phyloP scores from a whole-genome alignment of 352 stramenopile genomes.

The Globisporangium recalcitrans region DNA sequence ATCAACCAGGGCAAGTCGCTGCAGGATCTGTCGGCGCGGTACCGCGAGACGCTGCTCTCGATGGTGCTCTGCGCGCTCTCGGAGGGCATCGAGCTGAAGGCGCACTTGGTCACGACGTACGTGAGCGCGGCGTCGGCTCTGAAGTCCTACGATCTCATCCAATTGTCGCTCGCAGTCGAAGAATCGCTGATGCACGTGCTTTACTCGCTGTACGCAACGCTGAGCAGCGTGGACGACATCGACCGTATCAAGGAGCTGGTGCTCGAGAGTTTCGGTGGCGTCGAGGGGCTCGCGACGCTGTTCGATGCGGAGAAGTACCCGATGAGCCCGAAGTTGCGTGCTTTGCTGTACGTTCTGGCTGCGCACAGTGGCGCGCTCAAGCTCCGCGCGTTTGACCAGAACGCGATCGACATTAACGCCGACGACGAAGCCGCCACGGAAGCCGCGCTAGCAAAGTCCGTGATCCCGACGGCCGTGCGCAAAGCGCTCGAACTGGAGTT shows the following conservation, averaged over 20 bases:
- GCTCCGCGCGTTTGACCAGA: slow-evolving; percentile 31
- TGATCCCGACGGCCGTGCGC: slow-evolving; percentile 64
- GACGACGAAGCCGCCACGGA: slow-evolving; percentile 75
- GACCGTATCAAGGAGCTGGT: slow-evolving; percentile 44
- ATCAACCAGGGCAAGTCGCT: slow-evolving; percentile 35
- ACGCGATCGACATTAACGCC: slow-evolving; percentile 66
- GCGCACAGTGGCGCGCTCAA: slow-evolving; percentile 45
- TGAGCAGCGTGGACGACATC: slow-evolving; percentile 39
- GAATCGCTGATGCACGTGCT: slow-evolving; percentile 36
- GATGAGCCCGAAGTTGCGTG: slow-evolving; percentile 40
- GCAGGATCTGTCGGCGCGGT: slow-evolving; percentile 41
- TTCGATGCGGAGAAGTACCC: slow-evolving; percentile 57
- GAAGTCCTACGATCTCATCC: slow-evolving; percentile 48
- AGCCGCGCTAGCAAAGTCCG: slow-evolving; percentile 45
- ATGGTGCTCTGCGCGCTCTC: slow-evolving; percentile 48
- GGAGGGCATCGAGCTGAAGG: slow-evolving; percentile 48
- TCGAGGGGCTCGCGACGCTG: slow-evolving; percentile 49
- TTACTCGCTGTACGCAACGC: slow-evolving; percentile 31
- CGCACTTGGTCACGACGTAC: slow-evolving; percentile 52
- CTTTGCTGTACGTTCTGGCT: slow-evolving; percentile 58
- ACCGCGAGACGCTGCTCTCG: slow-evolving; percentile 63
- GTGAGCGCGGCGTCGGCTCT: slow-evolving; percentile 30
- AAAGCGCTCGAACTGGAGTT: slow-evolving; percentile 55
- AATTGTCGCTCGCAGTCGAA: slow-evolving; percentile 46
- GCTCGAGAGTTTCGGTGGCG: slow-evolving; percentile 53